These are phyloP conservation scores for Intubia oerlemansii DNA, from an alignment of 2,329 filamentous ascomycete species.

Conservation along the genomic window DNA sequence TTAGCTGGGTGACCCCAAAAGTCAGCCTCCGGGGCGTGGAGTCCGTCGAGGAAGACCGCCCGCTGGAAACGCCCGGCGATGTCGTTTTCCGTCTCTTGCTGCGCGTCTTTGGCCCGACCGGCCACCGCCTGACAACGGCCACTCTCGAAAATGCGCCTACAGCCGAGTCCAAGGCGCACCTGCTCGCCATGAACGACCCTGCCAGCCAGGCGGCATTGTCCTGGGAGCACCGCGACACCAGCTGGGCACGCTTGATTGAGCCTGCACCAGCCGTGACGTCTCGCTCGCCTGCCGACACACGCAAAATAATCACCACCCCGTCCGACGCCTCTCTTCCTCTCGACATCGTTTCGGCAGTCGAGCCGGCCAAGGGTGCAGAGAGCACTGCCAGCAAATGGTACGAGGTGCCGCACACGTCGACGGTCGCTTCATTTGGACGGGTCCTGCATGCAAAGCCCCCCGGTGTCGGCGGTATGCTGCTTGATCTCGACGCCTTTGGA, in stretches of 20 bases:
- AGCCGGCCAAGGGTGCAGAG: too few species aligned
- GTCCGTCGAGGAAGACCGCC: neutral
- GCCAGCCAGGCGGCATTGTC: slow-evolving; percentile 13
- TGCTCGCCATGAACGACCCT: slow-evolving; percentile 13
- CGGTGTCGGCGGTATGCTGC: too few species aligned
- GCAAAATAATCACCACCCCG: too few species aligned
- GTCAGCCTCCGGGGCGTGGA: too few species aligned
- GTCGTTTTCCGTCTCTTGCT: slow-evolving; percentile 24
- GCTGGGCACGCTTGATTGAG: slow-evolving; percentile 7
- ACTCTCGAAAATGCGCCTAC: neutral
- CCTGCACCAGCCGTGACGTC: too few species aligned
- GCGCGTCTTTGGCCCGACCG: slow-evolving; percentile 11
- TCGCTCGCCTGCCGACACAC: too few species aligned
- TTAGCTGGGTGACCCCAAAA: slow-evolving; percentile 5
- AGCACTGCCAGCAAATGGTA: slow-evolving; percentile 4
- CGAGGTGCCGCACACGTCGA: slow-evolving; percentile 1
- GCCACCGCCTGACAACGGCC: slow-evolving; percentile 8
- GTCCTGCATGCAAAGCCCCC: slow-evolving; percentile 17
- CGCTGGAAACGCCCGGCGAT: slow-evolving; percentile 18
- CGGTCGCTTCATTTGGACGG: slow-evolving; percentile 26
- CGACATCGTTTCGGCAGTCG: too few species aligned
- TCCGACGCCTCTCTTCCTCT: too few species aligned
- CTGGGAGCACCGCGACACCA: slow-evolving; percentile 15
- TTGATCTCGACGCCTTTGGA: too few species aligned
- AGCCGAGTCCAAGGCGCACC: slow-evolving; percentile 9